Evolutionary conservation across 371 early-diverging fungal genomes (phyloP), one percentile per base, ranked within the genome.

Genomic region (Apophysomyces elegans): DNA sequence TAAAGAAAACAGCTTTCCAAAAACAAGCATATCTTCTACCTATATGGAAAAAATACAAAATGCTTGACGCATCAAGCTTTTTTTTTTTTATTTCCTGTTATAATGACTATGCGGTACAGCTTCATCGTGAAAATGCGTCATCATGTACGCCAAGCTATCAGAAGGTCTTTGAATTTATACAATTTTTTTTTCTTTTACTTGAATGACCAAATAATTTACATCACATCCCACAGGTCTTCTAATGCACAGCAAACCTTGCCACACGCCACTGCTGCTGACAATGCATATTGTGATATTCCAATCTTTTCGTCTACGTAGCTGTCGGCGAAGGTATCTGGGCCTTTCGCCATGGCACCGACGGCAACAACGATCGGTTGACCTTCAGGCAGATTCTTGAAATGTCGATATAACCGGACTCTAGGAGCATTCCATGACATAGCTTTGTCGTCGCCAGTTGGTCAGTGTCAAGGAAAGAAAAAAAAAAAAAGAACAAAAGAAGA

Each of bases 291-390:
- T 4, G 93, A 93, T 39, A 98, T 88, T 72, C 81, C 82, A 63
- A 99, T 95, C 76, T 97, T 99, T 65, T 95, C 93, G 71, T 95
- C 94, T 36, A 89, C 90, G 67, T 91, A 93, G 36, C 81, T 73
- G 74, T 97, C 97, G 9, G 93, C 97, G 89, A 95, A 97, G 66
- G 90, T 87, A 71, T 98, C 98, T 59, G 83, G 83, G 13, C 99
- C 99, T 70, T 95, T 96, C 7, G 98, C 96, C 91, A 98, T 91
- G 5, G 98, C 98, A 14, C 99, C 98, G 21, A 99, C 91, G 45
- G 95, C 92, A 43, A 98, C 93, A 8, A 93, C 92, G 37, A 97
- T 80, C 36, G 91, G 88, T 41, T 91, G 77, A 57, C 91, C 90
- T 32, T 76, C 75, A 7, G 91, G 90, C 16, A 96, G 41, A 21